phyloP scores from a whole-genome alignment of 2,329 filamentous ascomycete genomes.

The Colletotrichum liriopes region DNA sequence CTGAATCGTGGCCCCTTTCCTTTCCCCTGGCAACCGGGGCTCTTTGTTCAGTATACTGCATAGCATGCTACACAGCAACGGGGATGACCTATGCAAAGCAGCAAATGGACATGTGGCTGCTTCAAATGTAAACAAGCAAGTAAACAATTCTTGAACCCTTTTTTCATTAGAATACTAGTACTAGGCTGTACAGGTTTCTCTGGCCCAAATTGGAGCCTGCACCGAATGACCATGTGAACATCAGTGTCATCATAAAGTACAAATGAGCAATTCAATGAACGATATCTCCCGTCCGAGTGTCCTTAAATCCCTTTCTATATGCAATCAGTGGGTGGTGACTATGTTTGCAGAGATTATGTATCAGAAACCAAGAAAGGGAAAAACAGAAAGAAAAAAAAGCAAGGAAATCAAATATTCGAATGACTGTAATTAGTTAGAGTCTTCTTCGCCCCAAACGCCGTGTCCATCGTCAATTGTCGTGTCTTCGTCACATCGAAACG shows the following conservation, averaged over 20 bases:
- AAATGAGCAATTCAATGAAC: conserved; percentile 14
- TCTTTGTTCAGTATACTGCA: conserved; percentile 14
- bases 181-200: conserved; percentile 18
- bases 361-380: conserved; percentile 20
- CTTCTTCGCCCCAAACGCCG: conserved; percentile 31
- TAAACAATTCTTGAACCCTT: conserved; percentile 8
- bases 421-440: conserved; percentile 42
- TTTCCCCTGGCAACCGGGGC: conserved; percentile 18
- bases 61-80: conserved; percentile 1
- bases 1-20: conserved; percentile 34
- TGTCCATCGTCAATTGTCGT: conserved; percentile 42
- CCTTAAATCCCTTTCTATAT: conserved; percentile 35
- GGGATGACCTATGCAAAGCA: background rate
- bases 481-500: conserved; percentile 60
- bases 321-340: conserved; percentile 10
- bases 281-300: conserved; percentile 16
- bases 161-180: conserved; percentile 8
- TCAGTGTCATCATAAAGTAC: conserved; percentile 36
- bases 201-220: conserved; percentile 18
- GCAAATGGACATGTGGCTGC: background rate
- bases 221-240: conserved; percentile 3
- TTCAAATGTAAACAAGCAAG: conserved; percentile 23
- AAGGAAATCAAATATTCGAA: conserved; percentile 15
- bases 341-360: conserved; percentile 27
- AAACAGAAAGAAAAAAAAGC: conserved; percentile 1